Evolutionary conservation across 345 rosid genomes (phyloP).

Genomic region (Salix purpurea): DNA sequence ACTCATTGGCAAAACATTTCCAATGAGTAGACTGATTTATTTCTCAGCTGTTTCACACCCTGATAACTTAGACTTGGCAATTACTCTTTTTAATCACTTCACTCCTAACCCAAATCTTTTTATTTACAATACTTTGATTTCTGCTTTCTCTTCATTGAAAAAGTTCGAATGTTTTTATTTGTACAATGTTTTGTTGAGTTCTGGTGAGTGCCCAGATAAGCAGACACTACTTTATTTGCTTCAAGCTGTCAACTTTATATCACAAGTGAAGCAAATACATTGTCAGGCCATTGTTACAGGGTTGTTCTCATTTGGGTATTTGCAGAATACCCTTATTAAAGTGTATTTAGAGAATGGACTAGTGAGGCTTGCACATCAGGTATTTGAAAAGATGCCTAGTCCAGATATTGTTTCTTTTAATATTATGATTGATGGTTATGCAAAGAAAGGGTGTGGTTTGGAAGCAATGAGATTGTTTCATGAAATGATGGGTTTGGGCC

Average conservation of each 20-base stretch:
- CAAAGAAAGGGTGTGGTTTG: conserved; percentile 14
- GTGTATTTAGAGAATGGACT: conserved; percentile 11
- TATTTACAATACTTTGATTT: conserved; percentile 49
- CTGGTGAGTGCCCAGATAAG: conserved; percentile 37
- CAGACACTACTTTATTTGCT: conserved; percentile 41
- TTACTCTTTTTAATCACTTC: conserved; percentile 36
- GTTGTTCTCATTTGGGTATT: conserved; percentile 28
- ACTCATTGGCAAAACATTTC: conserved; percentile 45
- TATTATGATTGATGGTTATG: conserved; percentile 8
- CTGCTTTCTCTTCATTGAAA: conserved; percentile 19
- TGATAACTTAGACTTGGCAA: conserved; percentile 38
- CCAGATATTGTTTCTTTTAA: conserved; percentile 22
- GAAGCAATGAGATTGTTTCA: conserved; percentile 13
- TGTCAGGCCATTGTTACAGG: conserved; percentile 44
- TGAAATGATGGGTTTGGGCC: conserved; percentile 10
- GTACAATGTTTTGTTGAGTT: conserved; percentile 41
- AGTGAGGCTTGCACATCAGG: conserved; percentile 3
- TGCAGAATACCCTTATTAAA: conserved; percentile 14
- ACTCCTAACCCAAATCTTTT: conserved; percentile 47
- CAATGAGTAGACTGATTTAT: conserved; percentile 55
- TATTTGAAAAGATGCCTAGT: conserved; percentile 7
- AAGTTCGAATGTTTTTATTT: conserved; percentile 24
- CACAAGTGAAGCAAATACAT: conserved; percentile 48
- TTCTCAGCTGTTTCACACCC: conserved; percentile 49
- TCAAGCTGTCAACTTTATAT: conserved; percentile 20